Conservation (phyloP, 768 basidiomycete genomes). For the Dacryopinax spathularia region DNA sequence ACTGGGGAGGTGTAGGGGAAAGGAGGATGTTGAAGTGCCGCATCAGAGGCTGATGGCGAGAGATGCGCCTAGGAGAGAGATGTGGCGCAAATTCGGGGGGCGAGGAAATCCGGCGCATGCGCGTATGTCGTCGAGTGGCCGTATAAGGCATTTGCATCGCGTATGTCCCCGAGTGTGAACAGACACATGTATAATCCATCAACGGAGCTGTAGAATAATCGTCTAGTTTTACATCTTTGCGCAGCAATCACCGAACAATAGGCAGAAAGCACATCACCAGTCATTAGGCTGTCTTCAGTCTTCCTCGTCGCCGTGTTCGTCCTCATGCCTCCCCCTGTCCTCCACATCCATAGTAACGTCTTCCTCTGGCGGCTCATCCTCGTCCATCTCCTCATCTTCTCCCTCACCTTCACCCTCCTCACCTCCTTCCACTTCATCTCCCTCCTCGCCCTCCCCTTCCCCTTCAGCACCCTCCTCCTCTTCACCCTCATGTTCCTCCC, state of each 20-base stretch:
- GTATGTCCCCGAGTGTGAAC: no score
- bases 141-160: no score
- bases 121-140: no score
- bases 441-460: slow-evolving; percentile 20
- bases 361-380: slow-evolving; percentile 6
- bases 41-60: no score
- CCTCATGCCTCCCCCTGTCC: slow-evolving; percentile 14
- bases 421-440: slow-evolving; percentile 20
- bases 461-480: slow-evolving; percentile 16
- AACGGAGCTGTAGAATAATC: no score
- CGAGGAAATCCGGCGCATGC: no score
- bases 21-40: no score
- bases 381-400: slow-evolving; percentile 13
- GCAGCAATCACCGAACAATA: background rate
- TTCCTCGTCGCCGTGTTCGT: slow-evolving; percentile 6
- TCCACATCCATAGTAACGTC: slow-evolving; percentile 5
- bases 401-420: slow-evolving; percentile 26
- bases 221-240: no score
- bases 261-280: background rate
- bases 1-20: no score
- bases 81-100: no score
- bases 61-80: no score
- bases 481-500: slow-evolving; percentile 10
- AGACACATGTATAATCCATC: no score
- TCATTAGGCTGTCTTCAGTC: background rate